These are phyloP conservation scores for Hypoxylon sp. DNA, from an alignment of 2,329 filamentous ascomycete species.

Conservation along the genomic window DNA sequence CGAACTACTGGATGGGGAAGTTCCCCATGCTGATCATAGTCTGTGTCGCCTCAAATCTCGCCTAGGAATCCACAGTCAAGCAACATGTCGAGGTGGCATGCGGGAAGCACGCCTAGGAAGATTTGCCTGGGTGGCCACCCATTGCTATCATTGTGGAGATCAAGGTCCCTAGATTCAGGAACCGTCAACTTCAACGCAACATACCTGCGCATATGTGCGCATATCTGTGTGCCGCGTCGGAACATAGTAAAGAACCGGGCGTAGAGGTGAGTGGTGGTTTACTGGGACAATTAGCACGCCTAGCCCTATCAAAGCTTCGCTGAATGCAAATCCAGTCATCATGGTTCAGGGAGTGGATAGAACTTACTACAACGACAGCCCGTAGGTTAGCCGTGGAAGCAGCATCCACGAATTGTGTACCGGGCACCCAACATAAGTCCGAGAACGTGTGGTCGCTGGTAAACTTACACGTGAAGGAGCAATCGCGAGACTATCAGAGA, in stretches of 20 bases:
- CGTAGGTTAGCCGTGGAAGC: neutral
- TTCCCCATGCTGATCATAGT: conserved; percentile 31
- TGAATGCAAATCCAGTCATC: conserved; percentile 23
- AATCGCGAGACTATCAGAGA: neutral
- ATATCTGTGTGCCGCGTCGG: conserved; percentile 39
- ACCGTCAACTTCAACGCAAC: conserved; percentile 26
- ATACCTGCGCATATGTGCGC: conserved; percentile 19
- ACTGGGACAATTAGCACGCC: conserved; percentile 37
- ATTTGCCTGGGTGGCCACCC: conserved; percentile 10
- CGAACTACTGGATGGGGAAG: conserved; percentile 38
- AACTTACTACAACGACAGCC: conserved; percentile 39
- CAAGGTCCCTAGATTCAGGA: conserved; percentile 38
- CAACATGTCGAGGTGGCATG: conserved; percentile 3
- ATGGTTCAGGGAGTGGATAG: conserved; percentile 10
- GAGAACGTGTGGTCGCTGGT: neutral
- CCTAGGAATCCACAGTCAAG: conserved; percentile 18
- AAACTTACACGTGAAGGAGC: neutral
- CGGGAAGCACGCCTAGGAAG: conserved; percentile 15
- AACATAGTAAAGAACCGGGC: conserved; percentile 42
- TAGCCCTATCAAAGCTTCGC: conserved; percentile 28
- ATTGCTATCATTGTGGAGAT: conserved; percentile 31
- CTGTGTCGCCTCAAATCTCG: conserved; percentile 35
- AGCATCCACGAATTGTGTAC: neutral
- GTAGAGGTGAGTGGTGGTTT: conserved; percentile 35
- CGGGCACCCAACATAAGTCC: neutral